phyloP scores from a whole-genome alignment of 768 basidiomycete genomes.

The Kwoniella europaea region DNA sequence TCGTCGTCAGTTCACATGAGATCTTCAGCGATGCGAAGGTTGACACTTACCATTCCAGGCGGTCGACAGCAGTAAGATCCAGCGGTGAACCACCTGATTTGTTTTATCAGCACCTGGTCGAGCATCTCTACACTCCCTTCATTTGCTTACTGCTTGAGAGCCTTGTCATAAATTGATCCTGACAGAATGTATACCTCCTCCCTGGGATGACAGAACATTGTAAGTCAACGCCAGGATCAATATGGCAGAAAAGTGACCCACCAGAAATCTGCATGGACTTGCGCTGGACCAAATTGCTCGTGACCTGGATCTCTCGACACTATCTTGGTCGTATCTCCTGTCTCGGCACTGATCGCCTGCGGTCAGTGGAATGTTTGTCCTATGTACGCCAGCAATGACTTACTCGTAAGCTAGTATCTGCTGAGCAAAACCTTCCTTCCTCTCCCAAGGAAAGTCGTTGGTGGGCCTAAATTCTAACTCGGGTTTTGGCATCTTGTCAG shows the following conservation, averaged over 20 bases:
- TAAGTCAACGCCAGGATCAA: too few relatives aligned
- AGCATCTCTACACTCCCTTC: too few relatives aligned
- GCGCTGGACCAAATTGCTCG: constrained; percentile 8
- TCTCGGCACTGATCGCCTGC: constrained; percentile 5
- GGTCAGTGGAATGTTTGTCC: neutral
- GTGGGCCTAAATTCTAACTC: constrained; percentile 15
- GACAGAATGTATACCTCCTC: constrained; percentile 19
- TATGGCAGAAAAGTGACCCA: neutral
- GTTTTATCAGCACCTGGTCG: too few relatives aligned
- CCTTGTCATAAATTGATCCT: constrained; percentile 14
- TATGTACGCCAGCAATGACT: neutral
- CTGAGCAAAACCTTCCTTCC: constrained; percentile 2
- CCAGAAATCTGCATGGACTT: constrained; percentile 20
- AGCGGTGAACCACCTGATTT: constrained; percentile 10
- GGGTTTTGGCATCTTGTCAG: constrained; percentile 21
- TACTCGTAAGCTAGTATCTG: constrained; percentile 21
- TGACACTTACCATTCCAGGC: constrained; percentile 15
- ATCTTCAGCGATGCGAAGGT: neutral
- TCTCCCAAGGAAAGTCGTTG: constrained; percentile 4
- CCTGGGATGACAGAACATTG: neutral
- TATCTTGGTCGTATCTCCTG: constrained; percentile 22
- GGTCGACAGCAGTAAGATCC: constrained; percentile 23
- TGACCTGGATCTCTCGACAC: constrained; percentile 11
- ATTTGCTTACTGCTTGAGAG: neutral
- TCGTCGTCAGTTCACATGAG: neutral